Evolutionary conservation across 2,329 filamentous ascomycete species (phyloP), one percentile per base, ranked within the genome.

Genomic region (Calonectria hongkongensis): DNA sequence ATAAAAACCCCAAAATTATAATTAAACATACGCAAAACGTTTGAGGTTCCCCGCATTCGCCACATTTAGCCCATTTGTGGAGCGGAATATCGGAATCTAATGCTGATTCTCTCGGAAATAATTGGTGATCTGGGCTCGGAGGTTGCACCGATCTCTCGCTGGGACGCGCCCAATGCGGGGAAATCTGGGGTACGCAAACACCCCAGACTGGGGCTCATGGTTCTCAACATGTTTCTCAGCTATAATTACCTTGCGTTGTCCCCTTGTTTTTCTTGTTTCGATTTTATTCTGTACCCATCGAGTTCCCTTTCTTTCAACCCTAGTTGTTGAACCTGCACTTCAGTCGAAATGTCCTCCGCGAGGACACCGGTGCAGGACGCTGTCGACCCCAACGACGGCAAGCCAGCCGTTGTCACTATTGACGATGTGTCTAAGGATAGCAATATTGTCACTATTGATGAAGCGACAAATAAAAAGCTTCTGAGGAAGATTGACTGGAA

Each of bases 401-500:
- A 71, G n/a, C 69, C 69, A 9, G 69, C 36, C 18, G 69, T 71
- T 2, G 48, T 67, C 21, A 48, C 54, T 16, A 63, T 71, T 21
- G 63, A 67, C 12, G 69, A 71, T 41, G 16, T 47, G 4, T 66
- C 54, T 13, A 71, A 67, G 21, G 56, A n/a, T 13, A 12, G 9
- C 33, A 45, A 39, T 5, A 43, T n/a, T 16, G 21, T 71, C 27
- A 56, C 33, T 2, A 51, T 76, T 1, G 74, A 76, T 25, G 73
- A 73, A 10, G 65, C 54, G 4, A 74, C 70, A 15, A 76, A 72
- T 36, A 74, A 74, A 28, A 60, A 62, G 3, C 70, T 76, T 9
- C 33, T 76, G 3, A 58, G 70, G 43, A 76, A 77, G 56, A 78
- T 79, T 66, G 78, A 79, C 58, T 75, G 75, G 75, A 72, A 69